Base-by-base conservation (phyloP, 768 basidiomycete genomes). In the Leccinellum rugosiceps region DNA sequence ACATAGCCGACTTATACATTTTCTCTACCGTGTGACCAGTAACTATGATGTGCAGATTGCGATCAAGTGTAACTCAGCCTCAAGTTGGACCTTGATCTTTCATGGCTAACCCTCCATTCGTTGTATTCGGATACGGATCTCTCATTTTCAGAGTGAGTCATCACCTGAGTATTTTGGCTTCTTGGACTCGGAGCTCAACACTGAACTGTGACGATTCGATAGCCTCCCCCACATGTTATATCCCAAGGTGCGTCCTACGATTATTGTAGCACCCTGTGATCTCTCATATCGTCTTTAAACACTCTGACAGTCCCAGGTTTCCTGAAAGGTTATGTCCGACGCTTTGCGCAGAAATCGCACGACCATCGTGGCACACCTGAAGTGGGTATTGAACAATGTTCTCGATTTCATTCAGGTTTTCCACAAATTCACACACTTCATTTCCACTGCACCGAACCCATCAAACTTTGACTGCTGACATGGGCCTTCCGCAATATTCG, bases 301-400 rank as follows among this genome's bases (percentile, higher is more conserved):
- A 6, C 10, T 15, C 1, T 8, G 4, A 34, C 19, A 88, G 90
- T 79, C 0, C 79, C 90, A 0, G 94, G 94, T 10, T 97, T 87
- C 65, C 76, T 97, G 62, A 96, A 94, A 74, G 91, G 91, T 32
- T 94, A 93, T 58, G 90, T 95, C 0, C 83, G 94, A 2, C 78
- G 94, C 26, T 97, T 97, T 65, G 92, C 94, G 0, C 93, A 96
- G 73, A 83, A 84, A 67, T 95, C 92, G 55, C 90, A 93, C 68
- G 94, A 98, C 67, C 94, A 98, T 72, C 81, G 94, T 11, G 94
- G 94, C 19, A 95, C 93, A 0, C 90, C 86, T 3, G 87, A 93
- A 76, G 88, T 90, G 38, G 52, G 72, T 55, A 38, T n/a, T 13
- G 17, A 6, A 31, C 7, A 2, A 1, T 2, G 11, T 1, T 32